These are phyloP conservation scores for Protea cynaroides DNA, from an alignment of 164 flowering plant genomes.

Conservation along the genomic window DNA sequence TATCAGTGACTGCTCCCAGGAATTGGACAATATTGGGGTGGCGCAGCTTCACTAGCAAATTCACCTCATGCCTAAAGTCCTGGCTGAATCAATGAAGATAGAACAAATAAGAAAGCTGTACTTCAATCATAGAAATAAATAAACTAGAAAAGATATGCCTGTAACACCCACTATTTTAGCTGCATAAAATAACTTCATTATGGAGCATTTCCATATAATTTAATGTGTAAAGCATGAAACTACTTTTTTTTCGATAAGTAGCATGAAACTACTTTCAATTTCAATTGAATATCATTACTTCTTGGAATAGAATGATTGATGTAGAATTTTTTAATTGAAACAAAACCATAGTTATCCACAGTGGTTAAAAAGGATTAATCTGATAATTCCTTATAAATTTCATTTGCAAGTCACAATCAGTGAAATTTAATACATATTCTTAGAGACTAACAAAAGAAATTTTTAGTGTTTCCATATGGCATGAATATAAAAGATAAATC, in stretches of 20 bases:
- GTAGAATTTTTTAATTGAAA: no score
- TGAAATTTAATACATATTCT: no score
- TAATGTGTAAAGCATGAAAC: neutral
- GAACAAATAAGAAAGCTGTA: slow-evolving; percentile 6
- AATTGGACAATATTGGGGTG: slow-evolving; percentile 98
- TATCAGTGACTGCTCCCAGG: slow-evolving; percentile 98
- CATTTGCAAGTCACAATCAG: neutral
- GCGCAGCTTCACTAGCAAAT: slow-evolving; percentile 96
- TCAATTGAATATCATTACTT: neutral
- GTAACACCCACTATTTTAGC: neutral
- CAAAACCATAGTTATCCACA: neutral
- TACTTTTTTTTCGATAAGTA: no score
- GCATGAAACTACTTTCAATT: neutral
- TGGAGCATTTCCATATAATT: neutral
- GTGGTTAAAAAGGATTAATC: neutral
- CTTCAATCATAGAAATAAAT: neutral
- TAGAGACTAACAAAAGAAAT: no score
- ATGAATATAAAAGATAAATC: no score
- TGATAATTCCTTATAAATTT: neutral
- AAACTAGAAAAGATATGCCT: neutral
- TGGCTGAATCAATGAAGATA: slow-evolving; percentile 53
- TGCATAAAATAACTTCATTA: neutral
- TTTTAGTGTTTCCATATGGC: no score
- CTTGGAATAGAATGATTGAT: neutral
- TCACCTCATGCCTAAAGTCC: slow-evolving; percentile 97